phyloP scores from a whole-genome alignment of 768 basidiomycete genomes.

The Lactarius deliciosus region DNA sequence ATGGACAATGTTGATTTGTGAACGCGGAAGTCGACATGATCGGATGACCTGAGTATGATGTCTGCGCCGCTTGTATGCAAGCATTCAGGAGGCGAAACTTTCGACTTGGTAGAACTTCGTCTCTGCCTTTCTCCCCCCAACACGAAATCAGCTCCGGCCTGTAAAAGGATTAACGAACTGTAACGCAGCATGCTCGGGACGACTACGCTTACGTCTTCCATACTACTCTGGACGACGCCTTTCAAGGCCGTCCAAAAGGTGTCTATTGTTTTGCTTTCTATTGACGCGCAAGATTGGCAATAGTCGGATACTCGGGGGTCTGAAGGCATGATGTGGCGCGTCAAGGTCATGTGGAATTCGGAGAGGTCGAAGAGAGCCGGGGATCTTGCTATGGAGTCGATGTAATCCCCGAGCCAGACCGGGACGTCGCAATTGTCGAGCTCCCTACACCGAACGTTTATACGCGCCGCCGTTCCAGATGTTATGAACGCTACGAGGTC shows the following conservation, averaged over 20 bases:
- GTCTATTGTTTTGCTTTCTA: slow-evolving; percentile 7
- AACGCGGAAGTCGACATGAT: slow-evolving; percentile 17
- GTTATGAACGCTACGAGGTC: not conserved
- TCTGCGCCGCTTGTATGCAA: not conserved
- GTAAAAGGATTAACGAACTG: not conserved
- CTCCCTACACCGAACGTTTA: slow-evolving; percentile 9
- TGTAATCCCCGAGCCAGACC: slow-evolving; percentile 10
- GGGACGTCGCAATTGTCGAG: slow-evolving; percentile 11
- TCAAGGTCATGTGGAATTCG: slow-evolving; percentile 16
- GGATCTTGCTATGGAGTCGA: not conserved
- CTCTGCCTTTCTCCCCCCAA: slow-evolving; percentile 2
- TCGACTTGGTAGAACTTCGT: not conserved
- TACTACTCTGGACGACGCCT: not conserved
- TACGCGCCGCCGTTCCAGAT: not conserved
- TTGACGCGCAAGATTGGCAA: slow-evolving; percentile 12
- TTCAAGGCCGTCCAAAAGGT: slow-evolving; percentile 14
- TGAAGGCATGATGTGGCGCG: not conserved
- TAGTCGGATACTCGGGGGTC: not conserved
- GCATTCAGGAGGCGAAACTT: not conserved
- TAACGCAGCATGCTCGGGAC: not conserved
- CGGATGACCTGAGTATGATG: slow-evolving; percentile 15
- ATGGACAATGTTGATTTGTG: slow-evolving; percentile 16
- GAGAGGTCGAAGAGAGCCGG: slow-evolving; percentile 9
- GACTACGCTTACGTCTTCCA: slow-evolving; percentile 3
- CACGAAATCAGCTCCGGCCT: slow-evolving; percentile 13